Conservation (phyloP, 345 rosid genomes). For the Lepidium africanum region DNA sequence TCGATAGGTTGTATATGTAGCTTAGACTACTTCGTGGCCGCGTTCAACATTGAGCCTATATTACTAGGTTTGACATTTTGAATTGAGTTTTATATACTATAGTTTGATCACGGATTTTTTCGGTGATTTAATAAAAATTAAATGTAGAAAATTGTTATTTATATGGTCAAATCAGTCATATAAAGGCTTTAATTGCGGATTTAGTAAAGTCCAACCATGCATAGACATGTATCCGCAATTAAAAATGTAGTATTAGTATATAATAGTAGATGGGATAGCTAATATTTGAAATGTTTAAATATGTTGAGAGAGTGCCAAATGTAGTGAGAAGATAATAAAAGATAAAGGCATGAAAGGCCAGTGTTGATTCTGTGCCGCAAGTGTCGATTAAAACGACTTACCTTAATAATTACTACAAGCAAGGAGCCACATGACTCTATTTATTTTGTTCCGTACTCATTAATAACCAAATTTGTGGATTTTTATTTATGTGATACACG, state of each 20-base stretch:
- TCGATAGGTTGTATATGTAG: not conserved
- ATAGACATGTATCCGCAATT: not conserved
- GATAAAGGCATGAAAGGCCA: conserved; percentile 11
- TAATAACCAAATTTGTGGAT: not conserved
- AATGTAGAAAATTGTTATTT: not conserved
- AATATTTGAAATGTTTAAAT: not conserved
- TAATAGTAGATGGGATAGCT: not conserved
- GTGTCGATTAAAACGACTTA: not conserved
- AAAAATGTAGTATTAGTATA: not conserved
- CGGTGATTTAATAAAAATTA: conserved; percentile 11
- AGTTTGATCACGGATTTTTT: not conserved
- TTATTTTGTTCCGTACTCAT: not conserved
- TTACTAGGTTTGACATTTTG: not conserved
- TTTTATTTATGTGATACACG: not conserved
- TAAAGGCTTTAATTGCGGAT: not conserved
- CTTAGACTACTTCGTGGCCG: not conserved
- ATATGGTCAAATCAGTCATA: not conserved
- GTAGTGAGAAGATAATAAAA: not conserved
- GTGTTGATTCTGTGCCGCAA: conserved; percentile 22
- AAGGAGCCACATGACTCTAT: conserved; percentile 4
- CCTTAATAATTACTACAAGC: not conserved
- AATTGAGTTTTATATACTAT: not conserved
- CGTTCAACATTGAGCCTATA: not conserved
- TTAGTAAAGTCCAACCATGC: not conserved
- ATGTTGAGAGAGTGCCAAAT: not conserved